These are phyloP conservation scores for Calycina herbarum DNA, from an alignment of 2,329 filamentous ascomycete genomes.

Conservation along the genomic window DNA sequence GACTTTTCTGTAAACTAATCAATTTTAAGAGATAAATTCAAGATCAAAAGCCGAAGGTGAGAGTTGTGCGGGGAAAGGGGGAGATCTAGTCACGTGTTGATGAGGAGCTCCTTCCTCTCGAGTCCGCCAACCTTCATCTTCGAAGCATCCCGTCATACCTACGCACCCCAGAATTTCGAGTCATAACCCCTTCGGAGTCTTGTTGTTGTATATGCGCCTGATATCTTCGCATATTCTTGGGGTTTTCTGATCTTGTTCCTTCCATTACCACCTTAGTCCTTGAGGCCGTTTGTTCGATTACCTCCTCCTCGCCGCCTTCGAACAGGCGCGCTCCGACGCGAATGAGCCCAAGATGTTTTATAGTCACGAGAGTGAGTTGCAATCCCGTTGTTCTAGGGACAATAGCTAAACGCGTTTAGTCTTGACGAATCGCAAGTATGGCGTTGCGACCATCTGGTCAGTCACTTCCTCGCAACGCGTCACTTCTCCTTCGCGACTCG, in stretches of 20 bases:
- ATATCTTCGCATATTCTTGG: not conserved
- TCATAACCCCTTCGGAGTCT: not conserved
- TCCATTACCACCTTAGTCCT: not conserved
- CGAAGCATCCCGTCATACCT: not conserved
- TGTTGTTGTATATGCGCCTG: not conserved
- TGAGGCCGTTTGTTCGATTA: not conserved
- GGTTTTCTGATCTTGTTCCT: not conserved
- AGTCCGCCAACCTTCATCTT: not conserved
- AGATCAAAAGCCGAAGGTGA: not conserved
- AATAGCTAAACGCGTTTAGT: slow-evolving; percentile 55
- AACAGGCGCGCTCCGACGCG: slow-evolving; percentile 1
- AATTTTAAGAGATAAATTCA: not conserved
- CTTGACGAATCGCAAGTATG: slow-evolving; percentile 82
- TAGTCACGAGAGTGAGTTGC: slow-evolving; percentile 79
- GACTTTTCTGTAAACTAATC: not conserved
- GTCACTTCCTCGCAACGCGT: slow-evolving; percentile 30
- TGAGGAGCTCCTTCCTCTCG: not conserved
- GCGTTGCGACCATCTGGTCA: slow-evolving; percentile 92
- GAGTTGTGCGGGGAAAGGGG: not conserved
- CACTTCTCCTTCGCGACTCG: slow-evolving; percentile 1
- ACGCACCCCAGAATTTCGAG: not conserved
- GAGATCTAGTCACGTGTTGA: not conserved
- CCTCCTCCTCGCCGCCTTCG: not conserved
- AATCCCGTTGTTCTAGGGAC: not conserved
- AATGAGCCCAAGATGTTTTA: slow-evolving; percentile 71